Conservation (phyloP, 306 rosid genomes). For the Luffa acutangula region DNA sequence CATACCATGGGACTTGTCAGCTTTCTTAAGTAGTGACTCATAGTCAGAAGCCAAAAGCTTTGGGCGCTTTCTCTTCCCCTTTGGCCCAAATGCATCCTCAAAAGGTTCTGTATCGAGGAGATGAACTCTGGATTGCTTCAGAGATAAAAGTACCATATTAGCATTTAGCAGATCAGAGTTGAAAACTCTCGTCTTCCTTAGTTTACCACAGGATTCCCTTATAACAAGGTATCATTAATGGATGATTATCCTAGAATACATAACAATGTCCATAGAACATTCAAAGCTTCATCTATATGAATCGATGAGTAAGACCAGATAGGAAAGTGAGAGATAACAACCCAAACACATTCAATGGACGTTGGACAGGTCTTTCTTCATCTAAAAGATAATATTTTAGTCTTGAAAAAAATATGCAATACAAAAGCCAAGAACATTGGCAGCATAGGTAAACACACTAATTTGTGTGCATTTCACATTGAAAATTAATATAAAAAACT, state of each 20-base stretch:
- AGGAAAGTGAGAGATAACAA: not conserved
- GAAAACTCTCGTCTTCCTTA: not conserved
- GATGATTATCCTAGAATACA: not conserved
- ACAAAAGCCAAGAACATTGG: not conserved
- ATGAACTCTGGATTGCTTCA: constrained; percentile 89
- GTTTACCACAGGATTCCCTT: not conserved
- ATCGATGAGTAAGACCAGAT: not conserved
- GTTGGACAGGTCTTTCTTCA: not conserved
- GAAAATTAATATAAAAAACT: not conserved
- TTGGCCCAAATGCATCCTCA: constrained; percentile 74
- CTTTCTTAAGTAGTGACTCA: constrained; percentile 71
- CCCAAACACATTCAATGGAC: not conserved
- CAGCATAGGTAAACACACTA: not conserved
- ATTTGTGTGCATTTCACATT: not conserved
- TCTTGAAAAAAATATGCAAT: not conserved
- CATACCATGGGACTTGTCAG: constrained; percentile 80
- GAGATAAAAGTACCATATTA: constrained; percentile 14
- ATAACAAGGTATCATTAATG: not conserved
- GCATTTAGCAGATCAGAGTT: not conserved
- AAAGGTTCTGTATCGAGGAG: constrained; percentile 88
- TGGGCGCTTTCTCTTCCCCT: constrained; percentile 80
- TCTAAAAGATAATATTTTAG: not conserved
- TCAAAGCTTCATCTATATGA: not conserved
- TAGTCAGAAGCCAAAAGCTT: constrained; percentile 64
- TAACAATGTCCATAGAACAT: not conserved